phyloP scores from a whole-genome alignment of 805 yeast species.

The Maudiozyma saulgeensis region DNA sequence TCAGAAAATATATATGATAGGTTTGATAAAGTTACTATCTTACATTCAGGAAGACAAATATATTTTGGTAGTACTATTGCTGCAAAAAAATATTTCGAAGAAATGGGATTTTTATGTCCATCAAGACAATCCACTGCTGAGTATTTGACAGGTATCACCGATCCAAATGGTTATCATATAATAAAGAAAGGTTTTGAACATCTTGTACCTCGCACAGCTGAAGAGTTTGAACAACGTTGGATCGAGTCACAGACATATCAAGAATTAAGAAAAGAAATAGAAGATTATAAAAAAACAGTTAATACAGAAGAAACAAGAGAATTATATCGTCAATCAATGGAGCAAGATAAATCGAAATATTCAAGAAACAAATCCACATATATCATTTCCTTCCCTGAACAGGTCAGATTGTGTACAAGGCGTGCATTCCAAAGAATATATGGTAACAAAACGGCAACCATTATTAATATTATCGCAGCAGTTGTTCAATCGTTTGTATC shows the following conservation, averaged over 20 bases:
- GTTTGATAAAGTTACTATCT: constrained; percentile 45
- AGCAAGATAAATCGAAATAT: constrained; percentile 22
- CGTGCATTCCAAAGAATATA: constrained; percentile 48
- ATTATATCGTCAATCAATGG: constrained; percentile 23
- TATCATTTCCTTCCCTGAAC: constrained; percentile 31
- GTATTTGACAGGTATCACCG: constrained; percentile 51
- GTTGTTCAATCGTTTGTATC: constrained; percentile 46
- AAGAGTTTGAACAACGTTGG: constrained; percentile 44
- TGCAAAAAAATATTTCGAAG: constrained; percentile 44
- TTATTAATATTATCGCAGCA: constrained; percentile 23
- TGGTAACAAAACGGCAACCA: constrained; percentile 48
- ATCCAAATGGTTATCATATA: constrained; percentile 38
- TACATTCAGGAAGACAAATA: constrained; percentile 46
- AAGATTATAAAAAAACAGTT: constrained; percentile 22
- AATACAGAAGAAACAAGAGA: constrained; percentile 29
- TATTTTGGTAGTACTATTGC: constrained; percentile 43
- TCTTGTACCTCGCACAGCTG: constrained; percentile 46
- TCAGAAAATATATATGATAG: constrained; percentile 44
- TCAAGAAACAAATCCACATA: constrained; percentile 18
- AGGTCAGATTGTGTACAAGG: constrained; percentile 38
- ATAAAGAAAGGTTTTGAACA: constrained; percentile 36
- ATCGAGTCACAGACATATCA: constrained; percentile 32
- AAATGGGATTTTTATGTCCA: constrained; percentile 50
- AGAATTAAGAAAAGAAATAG: constrained; percentile 36
- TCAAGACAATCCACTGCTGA: constrained; percentile 54